phyloP scores from a whole-genome alignment of 306 rosid genomes.

The Mimosa pudica region DNA sequence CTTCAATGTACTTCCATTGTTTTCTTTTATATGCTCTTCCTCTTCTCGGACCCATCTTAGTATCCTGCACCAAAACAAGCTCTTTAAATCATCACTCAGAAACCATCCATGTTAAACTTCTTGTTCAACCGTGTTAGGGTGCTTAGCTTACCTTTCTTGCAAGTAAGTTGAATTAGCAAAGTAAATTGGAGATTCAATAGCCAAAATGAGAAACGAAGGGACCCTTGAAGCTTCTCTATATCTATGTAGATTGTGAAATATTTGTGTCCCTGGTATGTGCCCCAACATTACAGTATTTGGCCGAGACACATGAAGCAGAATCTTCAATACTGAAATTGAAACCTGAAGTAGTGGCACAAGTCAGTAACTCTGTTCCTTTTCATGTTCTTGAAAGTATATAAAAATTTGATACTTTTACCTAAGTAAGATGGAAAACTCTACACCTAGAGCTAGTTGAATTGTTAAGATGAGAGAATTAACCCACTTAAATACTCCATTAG shows the following conservation, averaged over 20 bases:
- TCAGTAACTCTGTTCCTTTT: background rate
- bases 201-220: conserved; percentile 84
- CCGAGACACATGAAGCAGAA: conserved; percentile 85
- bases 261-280: conserved; percentile 81
- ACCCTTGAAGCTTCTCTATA: conserved; percentile 79
- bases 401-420: too few relatives aligned
- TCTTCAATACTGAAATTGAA: conserved; percentile 90
- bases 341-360: conserved; percentile 54
- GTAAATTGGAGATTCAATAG: conserved; percentile 91
- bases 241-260: conserved; percentile 68
- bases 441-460: too few relatives aligned
- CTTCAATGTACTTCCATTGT: conserved; percentile 59
- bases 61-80: conserved; percentile 54
- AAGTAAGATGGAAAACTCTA: too few relatives aligned
- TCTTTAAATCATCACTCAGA: conserved; percentile 26
- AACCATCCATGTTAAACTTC: conserved; percentile 10
- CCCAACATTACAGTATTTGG: conserved; percentile 87
- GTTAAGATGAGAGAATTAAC: too few relatives aligned
- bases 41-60: conserved; percentile 93
- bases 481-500: too few relatives aligned
- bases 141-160: conserved; percentile 80
- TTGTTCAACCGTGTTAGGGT: background rate
- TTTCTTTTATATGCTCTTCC: conserved; percentile 71
- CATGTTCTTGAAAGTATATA: too few relatives aligned
- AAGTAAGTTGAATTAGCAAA: conserved; percentile 93